Base-by-base conservation (phyloP, 768 basidiomycete genomes). In the Dacryopinax primogenitus region DNA sequence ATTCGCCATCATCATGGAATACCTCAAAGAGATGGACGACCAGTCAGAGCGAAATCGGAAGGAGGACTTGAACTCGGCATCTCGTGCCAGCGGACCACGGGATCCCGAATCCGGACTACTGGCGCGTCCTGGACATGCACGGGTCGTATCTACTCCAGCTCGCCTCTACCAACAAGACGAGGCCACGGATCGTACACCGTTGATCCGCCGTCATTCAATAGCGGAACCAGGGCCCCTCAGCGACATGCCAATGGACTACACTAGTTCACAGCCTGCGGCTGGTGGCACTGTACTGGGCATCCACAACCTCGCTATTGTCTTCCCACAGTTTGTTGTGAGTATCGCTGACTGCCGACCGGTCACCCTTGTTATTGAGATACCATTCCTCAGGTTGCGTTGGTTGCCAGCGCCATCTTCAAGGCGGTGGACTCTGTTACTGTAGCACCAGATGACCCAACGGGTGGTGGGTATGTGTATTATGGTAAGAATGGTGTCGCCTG, bases 1-100 rank as follows among this genome's bases (percentile, higher is more conserved):
- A 1, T 96, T 96, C 69, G 89, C 93, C 21, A 92, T 96, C 71
- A 91, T 97, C 76, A 97, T 97, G 93, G 93, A 94, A 86, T 81
- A 87, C 67, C 76, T 92, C 67, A 90, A 89, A 76, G 89, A 90
- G 70, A 80, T 87, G 67, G 77, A 82, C 30, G 76, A 81, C 51
- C 66, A 66, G n/a, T 66, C 73, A 26, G 67, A 41, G 21, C 67
- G 32, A 23, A 64, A 65, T 65, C 34, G 62, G 33, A 15, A 16
- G 26, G 30, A 36, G 61, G 12, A 33, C 65, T 9, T 39, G n/a
- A 33, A 41, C 64, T 21, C 66, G 18, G 61, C 23, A 62, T 32
- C 58, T 36, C 45, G 61, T 34, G 26, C 33, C 66, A 65, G 32
- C 37, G 45, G 41, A 41, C 65, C n/a, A 37, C 64, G 75, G 47